A percentile compares a stretch with the other conserved stretches of the same genome.
phyloP scores from a whole-genome alignment of 1,139 yeast species.

The Kodamaea arcana region DNA sequence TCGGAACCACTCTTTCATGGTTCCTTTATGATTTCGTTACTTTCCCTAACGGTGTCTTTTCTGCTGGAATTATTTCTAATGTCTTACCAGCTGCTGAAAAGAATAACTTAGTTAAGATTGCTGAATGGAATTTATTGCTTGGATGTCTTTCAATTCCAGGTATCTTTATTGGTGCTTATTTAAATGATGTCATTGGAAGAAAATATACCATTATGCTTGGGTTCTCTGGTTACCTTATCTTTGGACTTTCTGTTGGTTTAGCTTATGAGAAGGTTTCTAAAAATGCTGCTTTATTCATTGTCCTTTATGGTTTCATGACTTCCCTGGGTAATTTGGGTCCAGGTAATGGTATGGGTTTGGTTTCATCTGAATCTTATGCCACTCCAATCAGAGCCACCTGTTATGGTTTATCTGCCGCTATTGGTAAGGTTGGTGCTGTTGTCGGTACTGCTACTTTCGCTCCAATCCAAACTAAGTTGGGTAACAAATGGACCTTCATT shows the following conservation, averaged over 20 bases:
- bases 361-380: conserved; percentile 66
- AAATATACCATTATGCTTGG: conserved; percentile 57
- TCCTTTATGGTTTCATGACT: conserved; percentile 58
- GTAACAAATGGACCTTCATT: conserved; percentile 35
- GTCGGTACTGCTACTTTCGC: conserved; percentile 46
- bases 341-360: conserved; percentile 68
- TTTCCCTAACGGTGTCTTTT: conserved; percentile 60
- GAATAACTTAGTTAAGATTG: conserved; percentile 40
- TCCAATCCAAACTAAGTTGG: conserved; percentile 34
- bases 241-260: conserved; percentile 57
- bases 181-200: conserved; percentile 53
- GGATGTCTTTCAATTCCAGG: conserved; percentile 56
- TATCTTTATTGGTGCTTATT: conserved; percentile 51
- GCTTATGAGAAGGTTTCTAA: conserved; percentile 45
- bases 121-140: conserved; percentile 56
- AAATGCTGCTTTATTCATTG: conserved; percentile 51
- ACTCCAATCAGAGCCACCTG: conserved; percentile 72
- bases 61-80: conserved; percentile 44
- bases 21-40: conserved; percentile 61
- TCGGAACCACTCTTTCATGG: conserved; percentile 61
- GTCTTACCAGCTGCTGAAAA: conserved; percentile 33
- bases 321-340: conserved; percentile 71
- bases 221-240: conserved; percentile 53
- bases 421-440: conserved; percentile 49
- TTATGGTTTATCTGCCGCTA: conserved; percentile 46